Base-by-base conservation (phyloP, 495 filamentous ascomycete genomes). In the Recurvomyces mirabilis region DNA sequence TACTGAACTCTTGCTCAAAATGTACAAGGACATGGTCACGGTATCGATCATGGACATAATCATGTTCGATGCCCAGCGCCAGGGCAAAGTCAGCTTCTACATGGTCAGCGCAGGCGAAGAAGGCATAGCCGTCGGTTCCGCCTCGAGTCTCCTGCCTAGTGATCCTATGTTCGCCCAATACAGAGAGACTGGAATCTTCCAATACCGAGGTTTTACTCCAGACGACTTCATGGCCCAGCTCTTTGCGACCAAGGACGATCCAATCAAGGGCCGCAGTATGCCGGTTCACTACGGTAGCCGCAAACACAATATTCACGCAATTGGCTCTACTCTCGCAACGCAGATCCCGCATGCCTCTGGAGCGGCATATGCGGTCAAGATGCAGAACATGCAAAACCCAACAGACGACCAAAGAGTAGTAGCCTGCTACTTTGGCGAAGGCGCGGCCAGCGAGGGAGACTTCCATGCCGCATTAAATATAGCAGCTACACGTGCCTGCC, bases 71-170 rank as follows among this genome's bases (percentile, higher is more conserved):
- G 84, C 84, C 13, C 81, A 85, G 51, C 60, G 82, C 37, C 81
- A 85, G 54, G 81, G 88, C 28, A 74, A 87, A 7, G 59, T 99
- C 37, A 87, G 79, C 60, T 99, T 99, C 65, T 99, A 96, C 57
- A 95, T 99, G 86, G 87, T 94, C 41, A 88, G 84, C 17, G 87
- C 87, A 1, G 91, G 91, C 34, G 91, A 99, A 68, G 91, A 96
- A 70, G 91, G 88, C 26, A 87, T 94, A 18, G 81, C 83, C 21
- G 78, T 96, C 11, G 91, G 82, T 6, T 89, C 81, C 0, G 84
- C 88, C 1, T 82, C 83, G 19, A 85, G 86, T 6, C 65, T 99
- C 21, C 68, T 70, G 17, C 79, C 74, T n/a, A 73, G 84, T 45
- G 93, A 99, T 54, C 84, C 94, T 13, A 70, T 94, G 20, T 99